A percentile compares a stretch with the other conserved stretches of the same genome.
Evolutionary conservation across 306 rosid genomes (phyloP).

Genomic region (Inga laurina): DNA sequence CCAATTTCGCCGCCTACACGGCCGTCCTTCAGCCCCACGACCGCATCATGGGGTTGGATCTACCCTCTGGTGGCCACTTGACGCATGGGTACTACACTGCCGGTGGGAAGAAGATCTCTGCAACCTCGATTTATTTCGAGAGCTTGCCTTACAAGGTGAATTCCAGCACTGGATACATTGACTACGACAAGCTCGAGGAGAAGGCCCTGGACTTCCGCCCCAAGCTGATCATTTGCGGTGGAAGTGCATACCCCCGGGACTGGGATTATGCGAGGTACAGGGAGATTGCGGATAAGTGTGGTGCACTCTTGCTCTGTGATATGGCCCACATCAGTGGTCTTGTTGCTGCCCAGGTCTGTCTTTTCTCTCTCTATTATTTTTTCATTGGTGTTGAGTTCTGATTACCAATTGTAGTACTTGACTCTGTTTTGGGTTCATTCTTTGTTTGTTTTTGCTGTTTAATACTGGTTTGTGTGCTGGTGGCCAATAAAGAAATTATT

Average conservation of each 20-base stretch:
- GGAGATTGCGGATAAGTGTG: slow-evolving; percentile 77
- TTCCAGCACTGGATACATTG: slow-evolving; percentile 59
- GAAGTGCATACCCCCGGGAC: slow-evolving; percentile 91
- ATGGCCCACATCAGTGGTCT: slow-evolving; percentile 99
- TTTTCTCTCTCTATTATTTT: background rate
- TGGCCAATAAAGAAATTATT: background rate
- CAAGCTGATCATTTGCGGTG: slow-evolving; percentile 80
- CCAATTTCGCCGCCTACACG: slow-evolving; percentile 95
- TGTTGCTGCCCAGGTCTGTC: slow-evolving; percentile 86
- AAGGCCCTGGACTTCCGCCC: slow-evolving; percentile 96
- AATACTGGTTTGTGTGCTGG: background rate
- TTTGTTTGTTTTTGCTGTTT: background rate
- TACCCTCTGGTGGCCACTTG: slow-evolving; percentile 88
- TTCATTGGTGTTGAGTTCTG: background rate
- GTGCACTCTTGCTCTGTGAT: slow-evolving; percentile 83
- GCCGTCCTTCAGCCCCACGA: slow-evolving; percentile 91
- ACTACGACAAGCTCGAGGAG: slow-evolving; percentile 85
- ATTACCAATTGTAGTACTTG: background rate
- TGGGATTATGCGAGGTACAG: slow-evolving; percentile 79
- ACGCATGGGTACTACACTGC: slow-evolving; percentile 92
- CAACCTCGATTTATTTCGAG: slow-evolving; percentile 94
- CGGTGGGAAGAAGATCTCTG: slow-evolving; percentile 95
- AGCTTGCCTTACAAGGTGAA: slow-evolving; percentile 89
- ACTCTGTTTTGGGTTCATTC: background rate
- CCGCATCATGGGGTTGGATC: slow-evolving; percentile 91